Evolutionary conservation across 441 rosid species (phyloP).

Genomic region (Syzygium malaccense): DNA sequence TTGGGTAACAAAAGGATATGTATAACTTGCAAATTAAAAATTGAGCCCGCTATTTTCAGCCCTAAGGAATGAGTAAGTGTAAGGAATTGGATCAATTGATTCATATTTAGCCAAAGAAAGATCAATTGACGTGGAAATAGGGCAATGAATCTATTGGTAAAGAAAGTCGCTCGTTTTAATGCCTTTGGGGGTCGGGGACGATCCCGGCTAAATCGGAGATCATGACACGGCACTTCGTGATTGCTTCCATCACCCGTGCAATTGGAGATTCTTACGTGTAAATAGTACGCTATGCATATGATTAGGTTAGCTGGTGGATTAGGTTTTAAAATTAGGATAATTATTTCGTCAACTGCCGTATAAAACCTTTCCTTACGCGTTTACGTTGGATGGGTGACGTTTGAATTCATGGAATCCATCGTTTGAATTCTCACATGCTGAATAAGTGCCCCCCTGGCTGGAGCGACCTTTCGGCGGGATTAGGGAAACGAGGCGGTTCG

Average conservation of each 20-base stretch:
- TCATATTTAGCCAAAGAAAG: not conserved
- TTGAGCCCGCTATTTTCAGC: too few relatives aligned
- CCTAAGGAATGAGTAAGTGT: too few relatives aligned
- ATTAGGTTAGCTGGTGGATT: not conserved
- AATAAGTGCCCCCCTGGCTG: too few relatives aligned
- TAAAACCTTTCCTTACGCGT: not conserved
- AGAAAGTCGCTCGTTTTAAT: not conserved
- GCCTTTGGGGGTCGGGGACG: not conserved
- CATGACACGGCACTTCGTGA: not conserved
- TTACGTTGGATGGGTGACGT: not conserved
- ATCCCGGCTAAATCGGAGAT: not conserved
- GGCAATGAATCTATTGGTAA: not conserved
- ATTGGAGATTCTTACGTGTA: not conserved
- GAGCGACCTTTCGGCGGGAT: too few relatives aligned
- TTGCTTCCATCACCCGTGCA: not conserved
- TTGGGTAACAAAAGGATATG: not conserved
- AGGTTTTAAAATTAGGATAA: not conserved
- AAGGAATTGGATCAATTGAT: not conserved
- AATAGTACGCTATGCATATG: not conserved
- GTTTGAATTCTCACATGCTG: too few relatives aligned
- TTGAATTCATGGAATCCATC: too few relatives aligned
- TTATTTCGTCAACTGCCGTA: accelerated
- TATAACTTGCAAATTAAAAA: not conserved
- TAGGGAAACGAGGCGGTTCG: too few relatives aligned
- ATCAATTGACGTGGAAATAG: not conserved